A percentile compares a stretch with the other conserved stretches of the same genome.
phyloP scores from a whole-genome alignment of 768 basidiomycete species.

The Suillus sp. region DNA sequence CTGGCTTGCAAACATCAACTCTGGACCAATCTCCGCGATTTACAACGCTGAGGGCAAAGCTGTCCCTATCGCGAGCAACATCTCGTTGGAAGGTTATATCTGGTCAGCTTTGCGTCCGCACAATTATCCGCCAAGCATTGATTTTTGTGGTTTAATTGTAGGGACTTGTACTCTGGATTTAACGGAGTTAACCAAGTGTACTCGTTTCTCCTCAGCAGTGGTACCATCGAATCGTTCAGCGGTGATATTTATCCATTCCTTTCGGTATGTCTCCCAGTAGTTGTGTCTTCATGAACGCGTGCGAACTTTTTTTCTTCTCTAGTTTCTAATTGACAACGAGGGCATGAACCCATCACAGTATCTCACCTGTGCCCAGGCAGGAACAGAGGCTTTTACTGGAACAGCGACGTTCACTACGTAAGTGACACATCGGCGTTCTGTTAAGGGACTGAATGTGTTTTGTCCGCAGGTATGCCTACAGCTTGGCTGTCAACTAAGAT shows the following conservation, averaged over 20 bases:
- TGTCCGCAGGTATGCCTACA: slow-evolving; percentile 44
- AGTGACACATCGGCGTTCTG: slow-evolving; percentile 22
- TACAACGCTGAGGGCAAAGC: slow-evolving; percentile 52
- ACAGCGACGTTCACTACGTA: slow-evolving; percentile 56
- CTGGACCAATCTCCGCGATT: slow-evolving; percentile 54
- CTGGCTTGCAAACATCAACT: slow-evolving; percentile 62
- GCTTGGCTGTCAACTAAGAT: slow-evolving; percentile 44
- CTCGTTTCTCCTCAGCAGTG: slow-evolving; percentile 45
- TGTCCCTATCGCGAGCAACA: slow-evolving; percentile 41
- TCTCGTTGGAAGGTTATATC: slow-evolving; percentile 49
- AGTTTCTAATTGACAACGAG: slow-evolving; percentile 54
- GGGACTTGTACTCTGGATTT: slow-evolving; percentile 56
- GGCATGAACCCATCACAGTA: slow-evolving; percentile 53
- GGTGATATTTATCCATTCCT: slow-evolving; percentile 58
- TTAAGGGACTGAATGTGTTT: neutral
- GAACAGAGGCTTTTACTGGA: slow-evolving; percentile 62
- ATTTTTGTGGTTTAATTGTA: slow-evolving; percentile 21
- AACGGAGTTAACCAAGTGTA: slow-evolving; percentile 57
- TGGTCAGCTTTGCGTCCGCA: slow-evolving; percentile 40
- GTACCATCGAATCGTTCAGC: slow-evolving; percentile 47
- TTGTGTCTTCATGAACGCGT: neutral
- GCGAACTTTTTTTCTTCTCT: neutral
- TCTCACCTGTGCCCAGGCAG: slow-evolving; percentile 59
- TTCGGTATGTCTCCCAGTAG: slow-evolving; percentile 33
- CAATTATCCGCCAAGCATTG: neutral